These are phyloP conservation scores for Firmiana major DNA, from an alignment of 345 rosid genomes.

Conservation along the genomic window DNA sequence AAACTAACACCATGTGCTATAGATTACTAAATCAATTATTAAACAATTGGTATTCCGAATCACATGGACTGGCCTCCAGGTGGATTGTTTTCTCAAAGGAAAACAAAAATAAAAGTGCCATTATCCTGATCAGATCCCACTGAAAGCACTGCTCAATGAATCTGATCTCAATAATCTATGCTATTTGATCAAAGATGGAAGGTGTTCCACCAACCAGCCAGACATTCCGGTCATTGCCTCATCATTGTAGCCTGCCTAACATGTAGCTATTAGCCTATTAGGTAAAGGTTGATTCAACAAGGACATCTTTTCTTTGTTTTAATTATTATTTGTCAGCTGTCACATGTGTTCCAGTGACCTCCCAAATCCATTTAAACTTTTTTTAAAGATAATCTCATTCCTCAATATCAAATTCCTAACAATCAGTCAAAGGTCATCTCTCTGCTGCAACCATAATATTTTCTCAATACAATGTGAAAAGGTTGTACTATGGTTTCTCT, in stretches of 20 bases:
- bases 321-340: background rate
- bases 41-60: background rate
- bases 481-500: too few relatives aligned
- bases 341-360: background rate
- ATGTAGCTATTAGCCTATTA: background rate
- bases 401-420: too few relatives aligned
- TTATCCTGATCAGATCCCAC: background rate
- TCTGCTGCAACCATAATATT: too few relatives aligned
- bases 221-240: slow-evolving; percentile 3
- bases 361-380: background rate
- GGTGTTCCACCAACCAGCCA: background rate
- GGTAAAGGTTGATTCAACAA: background rate
- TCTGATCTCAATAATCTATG: background rate
- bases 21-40: background rate
- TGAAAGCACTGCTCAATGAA: background rate
- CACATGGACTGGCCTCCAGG: background rate
- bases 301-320: background rate
- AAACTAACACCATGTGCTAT: background rate
- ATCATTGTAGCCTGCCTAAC: background rate
- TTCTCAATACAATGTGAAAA: too few relatives aligned
- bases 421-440: too few relatives aligned
- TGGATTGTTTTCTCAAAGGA: background rate
- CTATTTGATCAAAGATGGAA: background rate
- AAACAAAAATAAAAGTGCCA: background rate
- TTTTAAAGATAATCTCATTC: background rate